Evolutionary conservation across 805 yeast genomes (phyloP).

Genomic region (Starmerella geochares): DNA sequence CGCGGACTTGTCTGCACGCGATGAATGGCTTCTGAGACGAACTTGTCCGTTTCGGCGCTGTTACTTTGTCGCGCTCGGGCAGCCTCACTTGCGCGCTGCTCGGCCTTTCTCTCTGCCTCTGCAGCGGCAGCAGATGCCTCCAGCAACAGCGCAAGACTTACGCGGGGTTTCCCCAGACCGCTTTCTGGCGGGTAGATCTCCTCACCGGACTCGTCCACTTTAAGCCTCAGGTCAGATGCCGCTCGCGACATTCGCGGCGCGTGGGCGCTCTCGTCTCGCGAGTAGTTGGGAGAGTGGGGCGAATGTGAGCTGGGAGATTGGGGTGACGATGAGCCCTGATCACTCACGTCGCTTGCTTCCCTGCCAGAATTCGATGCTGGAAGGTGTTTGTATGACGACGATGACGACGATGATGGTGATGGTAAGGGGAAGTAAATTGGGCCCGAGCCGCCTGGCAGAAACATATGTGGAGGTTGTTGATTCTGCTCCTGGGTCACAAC

Average conservation of each 20-base stretch:
- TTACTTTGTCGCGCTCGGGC: background rate
- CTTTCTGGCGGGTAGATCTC: background rate
- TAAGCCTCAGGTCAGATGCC: background rate
- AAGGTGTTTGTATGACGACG: background rate
- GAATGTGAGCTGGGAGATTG: background rate
- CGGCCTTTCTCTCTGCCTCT: constrained; percentile 14
- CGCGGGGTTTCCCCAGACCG: constrained; percentile 7
- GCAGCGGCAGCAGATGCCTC: constrained; percentile 22
- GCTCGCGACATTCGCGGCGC: background rate
- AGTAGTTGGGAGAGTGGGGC: constrained; percentile 1
- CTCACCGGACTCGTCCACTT: background rate
- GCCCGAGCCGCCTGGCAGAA: background rate
- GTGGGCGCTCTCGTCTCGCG: background rate
- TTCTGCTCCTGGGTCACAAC: background rate
- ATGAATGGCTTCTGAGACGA: constrained; percentile 19
- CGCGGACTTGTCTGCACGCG: constrained; percentile 17
- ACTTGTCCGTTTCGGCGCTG: constrained; percentile 16
- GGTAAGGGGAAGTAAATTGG: background rate
- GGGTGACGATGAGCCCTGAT: background rate
- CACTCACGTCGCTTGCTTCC: background rate
- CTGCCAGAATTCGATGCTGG: background rate
- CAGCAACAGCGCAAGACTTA: constrained; percentile 16
- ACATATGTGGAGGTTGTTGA: background rate
- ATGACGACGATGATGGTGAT: background rate
- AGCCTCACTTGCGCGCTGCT: constrained; percentile 3